Evolutionary conservation across 2,329 filamentous ascomycete species (phyloP).

Genomic region (Acrodontium crateriforme): DNA sequence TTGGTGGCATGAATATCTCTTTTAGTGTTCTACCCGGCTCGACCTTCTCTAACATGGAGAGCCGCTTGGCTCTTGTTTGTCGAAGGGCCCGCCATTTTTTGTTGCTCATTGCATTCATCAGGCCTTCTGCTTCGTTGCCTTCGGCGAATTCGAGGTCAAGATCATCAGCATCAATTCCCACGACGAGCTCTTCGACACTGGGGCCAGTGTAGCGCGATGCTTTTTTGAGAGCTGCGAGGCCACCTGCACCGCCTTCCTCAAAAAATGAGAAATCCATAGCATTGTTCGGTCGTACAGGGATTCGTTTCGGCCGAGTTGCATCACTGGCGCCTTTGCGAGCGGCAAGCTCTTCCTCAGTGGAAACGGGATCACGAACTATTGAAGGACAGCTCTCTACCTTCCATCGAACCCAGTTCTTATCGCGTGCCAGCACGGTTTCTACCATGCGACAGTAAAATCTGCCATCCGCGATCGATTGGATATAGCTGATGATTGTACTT

Average conservation of each 20-base stretch:
- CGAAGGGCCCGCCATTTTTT: slow-evolving; percentile 84
- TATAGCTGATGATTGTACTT: slow-evolving; percentile 63
- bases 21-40: slow-evolving; percentile 63
- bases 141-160: slow-evolving; percentile 75
- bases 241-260: slow-evolving; percentile 47
- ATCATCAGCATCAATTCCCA: slow-evolving; percentile 63
- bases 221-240: slow-evolving; percentile 57
- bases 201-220: slow-evolving; percentile 51
- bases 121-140: slow-evolving; percentile 44
- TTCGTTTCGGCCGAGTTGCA: slow-evolving; percentile 55
- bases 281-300: slow-evolving; percentile 55
- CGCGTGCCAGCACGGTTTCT: slow-evolving; percentile 83
- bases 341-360: slow-evolving; percentile 52
- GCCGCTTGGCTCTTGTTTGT: slow-evolving; percentile 58
- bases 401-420: slow-evolving; percentile 99
- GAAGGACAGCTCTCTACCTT: slow-evolving; percentile 87
- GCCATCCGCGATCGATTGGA: slow-evolving; percentile 41
- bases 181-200: slow-evolving; percentile 54
- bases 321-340: slow-evolving; percentile 54
- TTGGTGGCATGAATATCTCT: slow-evolving; percentile 27
- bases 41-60: slow-evolving; percentile 73
- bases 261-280: slow-evolving; percentile 69
- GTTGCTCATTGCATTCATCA: slow-evolving; percentile 63
- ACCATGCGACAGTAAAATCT: slow-evolving; percentile 95
- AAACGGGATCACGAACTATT: slow-evolving; percentile 64